Conservation (phyloP, 768 basidiomycete species). For the Sarcodon sp. region DNA sequence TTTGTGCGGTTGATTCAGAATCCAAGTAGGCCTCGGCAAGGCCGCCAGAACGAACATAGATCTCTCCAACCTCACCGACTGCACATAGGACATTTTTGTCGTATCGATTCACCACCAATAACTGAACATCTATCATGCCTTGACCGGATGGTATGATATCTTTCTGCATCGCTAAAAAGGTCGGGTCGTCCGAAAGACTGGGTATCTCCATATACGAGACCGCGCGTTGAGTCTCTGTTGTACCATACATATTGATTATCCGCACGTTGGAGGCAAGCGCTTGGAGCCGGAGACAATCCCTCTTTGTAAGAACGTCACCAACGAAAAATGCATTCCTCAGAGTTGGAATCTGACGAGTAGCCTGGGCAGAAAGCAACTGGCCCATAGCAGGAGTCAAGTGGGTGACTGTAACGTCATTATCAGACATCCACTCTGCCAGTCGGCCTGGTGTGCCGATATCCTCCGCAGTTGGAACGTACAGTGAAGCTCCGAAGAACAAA, state of each 20-base stretch:
- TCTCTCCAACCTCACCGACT: conserved; percentile 95
- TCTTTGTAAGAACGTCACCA: conserved; percentile 97
- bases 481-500: conserved; percentile 89
- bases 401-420: conserved; percentile 83
- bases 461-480: conserved; percentile 92
- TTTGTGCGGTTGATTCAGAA: conserved; percentile 67
- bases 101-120: conserved; percentile 87
- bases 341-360: conserved; percentile 70
- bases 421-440: conserved; percentile 97
- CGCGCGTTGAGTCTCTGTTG: conserved; percentile 97
- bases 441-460: conserved; percentile 96
- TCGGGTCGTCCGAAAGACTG: conserved; percentile 67
- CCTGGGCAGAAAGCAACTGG: conserved; percentile 88
- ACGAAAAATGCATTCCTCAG: conserved; percentile 94
- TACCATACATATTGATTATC: conserved; percentile 99
- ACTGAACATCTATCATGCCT: conserved; percentile 97
- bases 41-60: conserved; percentile 94
- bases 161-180: conserved; percentile 89
- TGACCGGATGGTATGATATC: conserved; percentile 96
- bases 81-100: conserved; percentile 81
- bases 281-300: conserved; percentile 92
- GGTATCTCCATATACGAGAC: conserved; percentile 96
- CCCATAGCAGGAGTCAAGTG: conserved; percentile 99
- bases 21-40: conserved; percentile 93
- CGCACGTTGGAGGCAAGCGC: conserved; percentile 82